phyloP scores from a whole-genome alignment of 192 early-diverging fungal species.

The Pilaira anomala region DNA sequence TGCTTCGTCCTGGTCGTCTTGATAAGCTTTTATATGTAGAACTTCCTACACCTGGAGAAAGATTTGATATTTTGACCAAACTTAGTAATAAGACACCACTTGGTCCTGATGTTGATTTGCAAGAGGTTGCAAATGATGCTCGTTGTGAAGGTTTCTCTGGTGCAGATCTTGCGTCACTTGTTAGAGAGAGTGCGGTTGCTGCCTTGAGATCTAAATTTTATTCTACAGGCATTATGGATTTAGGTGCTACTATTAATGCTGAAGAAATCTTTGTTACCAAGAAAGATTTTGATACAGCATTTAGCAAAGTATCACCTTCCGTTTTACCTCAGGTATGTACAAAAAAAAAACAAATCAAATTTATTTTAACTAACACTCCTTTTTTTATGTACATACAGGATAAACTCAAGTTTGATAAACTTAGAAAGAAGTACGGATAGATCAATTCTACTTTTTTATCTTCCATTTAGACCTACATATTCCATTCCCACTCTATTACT shows the following conservation, averaged over 20 bases:
- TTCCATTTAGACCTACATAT: too few relatives aligned
- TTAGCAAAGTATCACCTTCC: slow-evolving; percentile 74
- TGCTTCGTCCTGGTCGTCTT: slow-evolving; percentile 94
- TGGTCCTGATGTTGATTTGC: slow-evolving; percentile 51
- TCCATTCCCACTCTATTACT: too few relatives aligned
- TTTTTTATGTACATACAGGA: background rate
- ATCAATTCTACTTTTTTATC: background rate
- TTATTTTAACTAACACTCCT: background rate
- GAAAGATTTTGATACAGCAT: slow-evolving; percentile 78
- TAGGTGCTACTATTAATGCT: slow-evolving; percentile 9
- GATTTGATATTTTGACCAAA: slow-evolving; percentile 82
- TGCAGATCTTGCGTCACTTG: slow-evolving; percentile 72
- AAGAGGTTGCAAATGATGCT: slow-evolving; percentile 55
- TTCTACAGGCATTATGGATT: slow-evolving; percentile 27
- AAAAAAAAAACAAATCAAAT: background rate
- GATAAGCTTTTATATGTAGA: slow-evolving; percentile 99
- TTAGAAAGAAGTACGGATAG: slow-evolving; percentile 25
- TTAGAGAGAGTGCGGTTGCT: slow-evolving; percentile 79
- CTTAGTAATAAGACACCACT: slow-evolving; percentile 79
- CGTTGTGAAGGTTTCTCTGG: slow-evolving; percentile 73
- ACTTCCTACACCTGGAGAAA: slow-evolving; percentile 75
- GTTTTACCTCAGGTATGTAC: slow-evolving; percentile 48
- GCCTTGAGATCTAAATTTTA: slow-evolving; percentile 69
- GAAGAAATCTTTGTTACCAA: slow-evolving; percentile 52
- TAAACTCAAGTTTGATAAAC: slow-evolving; percentile 14